Evolutionary conservation across 2,329 filamentous ascomycete species (phyloP), one percentile per base, ranked within the genome.

Genomic region (Hansfordia pulvinata): DNA sequence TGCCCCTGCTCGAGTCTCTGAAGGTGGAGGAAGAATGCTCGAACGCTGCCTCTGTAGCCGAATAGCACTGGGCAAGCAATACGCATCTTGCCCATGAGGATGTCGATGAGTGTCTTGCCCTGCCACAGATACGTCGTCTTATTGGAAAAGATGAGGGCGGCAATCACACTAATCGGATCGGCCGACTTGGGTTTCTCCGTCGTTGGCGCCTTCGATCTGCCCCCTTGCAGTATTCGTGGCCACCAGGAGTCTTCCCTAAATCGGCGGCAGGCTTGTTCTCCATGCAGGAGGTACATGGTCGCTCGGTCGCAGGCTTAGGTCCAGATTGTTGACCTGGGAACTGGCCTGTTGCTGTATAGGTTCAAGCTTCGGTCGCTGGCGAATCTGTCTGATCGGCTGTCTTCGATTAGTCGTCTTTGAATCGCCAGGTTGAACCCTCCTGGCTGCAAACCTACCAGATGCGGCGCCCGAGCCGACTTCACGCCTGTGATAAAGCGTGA

Each of bases 51-150:
- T 22, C 71, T 66, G 36, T 86, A 71, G 11, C 88, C 88, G 47
- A 92, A 96, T 1, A 98, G 60, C 2, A 85, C 76, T 0, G 90
- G 88, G 41, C 84, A 93, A 4, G 71, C 63, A 10, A 80, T 62
- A 32, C 85, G 74, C 42, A 82, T 80, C 50, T 96, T 94, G 29
- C 86, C 77, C 42, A 93, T 76, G 17, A 96, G 62, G 32, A 96
- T 81, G 45, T 92, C 82, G 27, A 84, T 76, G 31, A 93, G 60
- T 2, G 76, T 66, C 25, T 66, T 53, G 8, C 72, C 76, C 26
- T 75, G 66, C 63, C 74, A 80, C 28, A 67, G 59, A 43, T 82
- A 79, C 10, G 70, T 62, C 11, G 69, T 62, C n/a, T n/a, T n/a
- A 27, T 68, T 62, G 1, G 80, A 77, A 46, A 92, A 88, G 17